phyloP scores from a whole-genome alignment of 2,329 filamentous ascomycete species.

The Cytospora leucostoma region DNA sequence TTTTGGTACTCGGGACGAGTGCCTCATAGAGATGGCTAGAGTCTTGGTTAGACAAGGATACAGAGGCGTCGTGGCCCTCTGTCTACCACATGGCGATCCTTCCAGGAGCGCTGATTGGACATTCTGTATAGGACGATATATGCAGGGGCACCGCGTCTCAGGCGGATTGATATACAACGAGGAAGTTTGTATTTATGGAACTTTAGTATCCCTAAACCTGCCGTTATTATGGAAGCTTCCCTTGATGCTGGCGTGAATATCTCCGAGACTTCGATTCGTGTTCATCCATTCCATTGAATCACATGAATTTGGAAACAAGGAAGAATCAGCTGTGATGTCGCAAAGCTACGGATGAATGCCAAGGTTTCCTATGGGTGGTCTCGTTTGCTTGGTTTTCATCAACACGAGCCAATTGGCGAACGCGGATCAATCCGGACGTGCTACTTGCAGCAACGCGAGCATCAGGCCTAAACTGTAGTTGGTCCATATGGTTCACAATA shows the following conservation, averaged over 20 bases:
- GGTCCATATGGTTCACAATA: no score
- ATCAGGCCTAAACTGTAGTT: no score
- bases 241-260: no score
- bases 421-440: no score
- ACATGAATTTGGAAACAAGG: no score
- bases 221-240: no score
- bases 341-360: not conserved
- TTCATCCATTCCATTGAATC: no score
- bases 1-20: not conserved
- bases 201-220: not conserved
- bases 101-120: not conserved
- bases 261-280: no score
- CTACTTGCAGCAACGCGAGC: no score
- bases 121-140: not conserved
- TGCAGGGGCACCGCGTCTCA: not conserved
- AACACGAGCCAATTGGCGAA: no score
- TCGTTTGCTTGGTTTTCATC: no score
- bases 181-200: not conserved
- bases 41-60: not conserved
- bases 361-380: no score
- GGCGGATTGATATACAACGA: not conserved
- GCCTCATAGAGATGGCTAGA: not conserved
- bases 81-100: not conserved
- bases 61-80: not conserved
- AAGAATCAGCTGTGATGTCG: conserved; percentile 33